Evolutionary conservation across 306 rosid genomes (phyloP).

Genomic region (Abrus pulchellus): DNA sequence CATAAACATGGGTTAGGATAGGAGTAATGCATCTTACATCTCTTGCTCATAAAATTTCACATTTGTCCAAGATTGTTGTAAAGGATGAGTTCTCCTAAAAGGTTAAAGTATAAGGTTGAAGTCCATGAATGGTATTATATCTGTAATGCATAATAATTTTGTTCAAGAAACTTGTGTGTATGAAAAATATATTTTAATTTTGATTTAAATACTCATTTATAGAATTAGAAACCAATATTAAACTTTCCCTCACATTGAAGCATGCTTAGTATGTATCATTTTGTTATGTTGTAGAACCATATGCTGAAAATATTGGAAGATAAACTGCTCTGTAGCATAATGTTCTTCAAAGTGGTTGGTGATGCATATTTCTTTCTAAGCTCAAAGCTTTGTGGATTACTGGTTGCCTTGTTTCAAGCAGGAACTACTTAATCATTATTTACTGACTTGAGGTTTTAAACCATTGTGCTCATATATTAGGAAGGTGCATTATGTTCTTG

Average conservation of each 20-base stretch:
- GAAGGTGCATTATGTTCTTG: background rate
- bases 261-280: too few relatives aligned
- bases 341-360: slow-evolving; percentile 24
- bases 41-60: slow-evolving; percentile 24
- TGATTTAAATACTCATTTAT: too few relatives aligned
- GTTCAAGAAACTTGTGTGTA: too few relatives aligned
- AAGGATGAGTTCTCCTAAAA: background rate
- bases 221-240: too few relatives aligned
- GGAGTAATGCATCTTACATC: slow-evolving; percentile 2
- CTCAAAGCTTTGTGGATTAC: slow-evolving; percentile 3
- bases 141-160: background rate
- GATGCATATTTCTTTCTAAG: slow-evolving; percentile 30
- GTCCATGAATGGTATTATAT: background rate
- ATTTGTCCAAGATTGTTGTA: background rate
- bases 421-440: slow-evolving; percentile 19
- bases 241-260: too few relatives aligned
- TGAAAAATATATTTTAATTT: too few relatives aligned
- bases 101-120: slow-evolving; percentile 1
- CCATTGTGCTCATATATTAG: background rate
- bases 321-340: background rate
- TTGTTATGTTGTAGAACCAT: too few relatives aligned
- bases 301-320: too few relatives aligned
- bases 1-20: slow-evolving; percentile 13
- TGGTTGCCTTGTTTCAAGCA: slow-evolving; percentile 27
- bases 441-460: slow-evolving; percentile 2